phyloP scores from a whole-genome alignment of 305 asterid genomes.

The Fraxinus ornus region DNA sequence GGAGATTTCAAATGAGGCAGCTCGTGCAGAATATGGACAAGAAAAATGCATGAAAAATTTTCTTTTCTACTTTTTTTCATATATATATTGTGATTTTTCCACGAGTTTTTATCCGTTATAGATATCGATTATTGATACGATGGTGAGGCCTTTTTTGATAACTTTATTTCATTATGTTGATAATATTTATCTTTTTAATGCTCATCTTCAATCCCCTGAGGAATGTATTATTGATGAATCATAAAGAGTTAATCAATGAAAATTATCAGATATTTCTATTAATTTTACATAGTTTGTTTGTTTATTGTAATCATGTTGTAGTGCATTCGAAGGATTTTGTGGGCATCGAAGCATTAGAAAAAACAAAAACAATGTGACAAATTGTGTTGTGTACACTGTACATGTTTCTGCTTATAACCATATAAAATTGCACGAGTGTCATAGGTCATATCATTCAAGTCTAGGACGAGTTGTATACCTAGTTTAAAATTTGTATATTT shows the following conservation, averaged over 20 bases:
- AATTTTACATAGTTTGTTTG: neutral
- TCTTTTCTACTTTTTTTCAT: neutral
- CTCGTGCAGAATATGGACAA: conserved; percentile 64
- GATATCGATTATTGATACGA: neutral
- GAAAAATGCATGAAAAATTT: conserved; percentile 47
- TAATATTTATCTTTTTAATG: neutral
- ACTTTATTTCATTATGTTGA: neutral
- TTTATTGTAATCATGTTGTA: neutral
- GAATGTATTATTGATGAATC: neutral
- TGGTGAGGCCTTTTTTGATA: neutral
- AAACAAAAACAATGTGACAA: neutral
- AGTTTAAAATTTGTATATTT: too few relatives aligned
- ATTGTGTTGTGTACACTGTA: neutral
- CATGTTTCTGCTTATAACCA: neutral
- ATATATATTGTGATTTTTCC: neutral
- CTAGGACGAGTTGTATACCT: neutral
- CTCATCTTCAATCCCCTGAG: neutral
- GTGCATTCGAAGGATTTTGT: neutral
- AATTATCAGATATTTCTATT: neutral
- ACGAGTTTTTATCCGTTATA: too few relatives aligned
- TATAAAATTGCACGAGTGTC: neutral
- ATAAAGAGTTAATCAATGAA: neutral
- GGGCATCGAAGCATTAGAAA: neutral
- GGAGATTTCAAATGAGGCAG: conserved; percentile 84
- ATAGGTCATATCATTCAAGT: neutral